These are phyloP conservation scores for Kazachstania sp. DNA, from an alignment of 1,139 yeast genomes.

Conservation along the genomic window DNA sequence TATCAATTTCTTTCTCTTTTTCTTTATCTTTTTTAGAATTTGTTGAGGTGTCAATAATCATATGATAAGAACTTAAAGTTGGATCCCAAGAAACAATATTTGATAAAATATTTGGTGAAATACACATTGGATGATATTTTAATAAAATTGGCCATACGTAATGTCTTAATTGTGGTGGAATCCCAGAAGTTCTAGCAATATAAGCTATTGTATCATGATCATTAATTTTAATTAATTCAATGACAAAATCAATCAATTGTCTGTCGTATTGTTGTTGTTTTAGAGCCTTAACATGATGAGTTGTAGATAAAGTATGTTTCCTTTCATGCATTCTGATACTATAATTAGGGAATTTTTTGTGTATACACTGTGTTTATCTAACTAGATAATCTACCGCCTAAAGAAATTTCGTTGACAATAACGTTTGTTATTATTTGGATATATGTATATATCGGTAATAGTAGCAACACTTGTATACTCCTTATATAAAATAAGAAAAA, in stretches of 20 bases:
- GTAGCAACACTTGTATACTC: no score
- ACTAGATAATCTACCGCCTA: no score
- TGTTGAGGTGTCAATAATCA: conserved; percentile 2
- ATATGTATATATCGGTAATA: no score
- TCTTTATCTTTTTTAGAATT: background rate
- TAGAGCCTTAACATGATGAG: conserved; percentile 21
- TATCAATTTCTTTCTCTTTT: background rate
- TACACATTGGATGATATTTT: conserved; percentile 77
- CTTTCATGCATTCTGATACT: conserved; percentile 9
- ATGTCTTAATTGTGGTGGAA: conserved; percentile 74
- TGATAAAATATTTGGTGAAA: conserved; percentile 61
- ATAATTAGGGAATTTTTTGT: no score
- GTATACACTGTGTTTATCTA: no score
- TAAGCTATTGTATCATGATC: conserved; percentile 49
- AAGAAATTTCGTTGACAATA: no score
- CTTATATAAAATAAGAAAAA: no score
- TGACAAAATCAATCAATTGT: conserved; percentile 20
- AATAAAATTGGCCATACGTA: conserved; percentile 79
- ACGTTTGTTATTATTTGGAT: no score
- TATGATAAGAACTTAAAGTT: conserved; percentile 9
- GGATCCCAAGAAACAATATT: conserved; percentile 34
- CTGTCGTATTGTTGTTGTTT: conserved; percentile 25
- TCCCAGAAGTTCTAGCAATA: conserved; percentile 73
- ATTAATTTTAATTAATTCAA: conserved; percentile 27
- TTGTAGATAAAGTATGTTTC: conserved; percentile 12